Percentiles rank a stretch among this genome's conserved stretches.
Conservation (phyloP, 225 moss, liverwort and hornwort genomes). For the Ulota crispa region DNA sequence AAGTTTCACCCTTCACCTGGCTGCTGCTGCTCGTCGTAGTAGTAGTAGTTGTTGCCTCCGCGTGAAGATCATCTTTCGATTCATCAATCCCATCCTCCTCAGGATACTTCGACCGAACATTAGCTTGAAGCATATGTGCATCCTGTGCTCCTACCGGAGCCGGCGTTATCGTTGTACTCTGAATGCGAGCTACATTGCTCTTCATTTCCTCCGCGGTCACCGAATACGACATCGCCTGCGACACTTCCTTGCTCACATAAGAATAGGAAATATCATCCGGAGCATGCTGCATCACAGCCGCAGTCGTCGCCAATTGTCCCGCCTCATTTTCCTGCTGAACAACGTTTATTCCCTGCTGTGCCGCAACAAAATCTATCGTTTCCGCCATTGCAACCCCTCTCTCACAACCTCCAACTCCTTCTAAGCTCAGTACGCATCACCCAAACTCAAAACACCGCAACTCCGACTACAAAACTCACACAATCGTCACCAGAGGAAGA, state of each 20-base stretch:
- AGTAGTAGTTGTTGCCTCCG: not conserved
- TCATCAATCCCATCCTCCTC: conserved; percentile 28
- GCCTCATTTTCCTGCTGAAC: conserved; percentile 2
- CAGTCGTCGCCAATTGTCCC: not conserved
- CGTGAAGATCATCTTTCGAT: conserved; percentile 25
- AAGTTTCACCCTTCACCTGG: conserved; percentile 27
- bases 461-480: not conserved
- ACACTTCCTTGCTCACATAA: conserved; percentile 41
- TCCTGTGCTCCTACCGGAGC: conserved; percentile 49
- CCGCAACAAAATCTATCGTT: conserved; percentile 24
- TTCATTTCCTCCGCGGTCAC: conserved; percentile 51
- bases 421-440: conserved; percentile 23
- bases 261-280: conserved; percentile 45
- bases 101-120: conserved; percentile 13
- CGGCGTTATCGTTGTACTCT: conserved; percentile 31
- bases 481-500: not conserved
- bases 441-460: not conserved
- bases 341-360: conserved; percentile 13
- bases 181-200: conserved; percentile 36
- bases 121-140: conserved; percentile 33
- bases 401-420: conserved; percentile 17
- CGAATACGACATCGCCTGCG: conserved; percentile 46
- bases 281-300: conserved; percentile 24
- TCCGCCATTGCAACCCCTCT: conserved; percentile 39
- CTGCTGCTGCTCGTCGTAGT: not conserved